Base-by-base conservation (phyloP, 2,329 filamentous ascomycete genomes). In the Amauroascus niger region DNA sequence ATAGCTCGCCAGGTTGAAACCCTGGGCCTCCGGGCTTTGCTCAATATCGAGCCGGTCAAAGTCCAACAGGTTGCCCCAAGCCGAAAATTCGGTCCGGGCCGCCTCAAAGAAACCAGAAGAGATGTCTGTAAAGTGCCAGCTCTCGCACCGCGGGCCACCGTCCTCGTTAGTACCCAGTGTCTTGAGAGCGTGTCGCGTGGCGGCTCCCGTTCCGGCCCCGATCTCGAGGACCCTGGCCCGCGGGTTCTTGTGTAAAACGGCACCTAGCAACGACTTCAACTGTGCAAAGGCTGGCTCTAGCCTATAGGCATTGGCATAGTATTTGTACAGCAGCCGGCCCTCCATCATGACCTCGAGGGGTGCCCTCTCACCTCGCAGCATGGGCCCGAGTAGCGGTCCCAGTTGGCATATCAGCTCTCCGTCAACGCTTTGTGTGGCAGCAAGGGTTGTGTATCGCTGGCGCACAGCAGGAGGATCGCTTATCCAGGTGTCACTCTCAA, bases 101-200 rank as follows among this genome's bases (percentile, higher is more conserved):
- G 63, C 61, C 18, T 65, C 64, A 54, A 76, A 74, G 60, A 74
- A 75, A 11, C 65, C 68, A 2, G 63, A 48, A 0, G 69, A 72
- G 14, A 75, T 67, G 54, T 76, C 74, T 0, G 75, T 76, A 59
- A 68, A 77, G 2, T 40, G 7, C 50, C 47, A 46, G 8, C 43
- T 44, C 7, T n/a, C 20, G 3, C 11, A 13, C 8, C 11, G 18
- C 2, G 48, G 16, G 5, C 26, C 26, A 5, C 26, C 26, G 5
- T 4, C 4, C 5, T 30, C 26, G 26, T 9, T 30, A 30, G 26
- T 30, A 18, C 20, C 30, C 8, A 49, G 30, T 46, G 58, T 37
- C 22, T 50, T 33, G 0, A 60, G 20, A n/a, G 53, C 32, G 14
- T 37, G 2, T 16, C 44, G n/a, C 3, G 46, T 55, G 1, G 46